phyloP scores from a whole-genome alignment of 129 eudicot species.

The Saussurea involucrata region DNA sequence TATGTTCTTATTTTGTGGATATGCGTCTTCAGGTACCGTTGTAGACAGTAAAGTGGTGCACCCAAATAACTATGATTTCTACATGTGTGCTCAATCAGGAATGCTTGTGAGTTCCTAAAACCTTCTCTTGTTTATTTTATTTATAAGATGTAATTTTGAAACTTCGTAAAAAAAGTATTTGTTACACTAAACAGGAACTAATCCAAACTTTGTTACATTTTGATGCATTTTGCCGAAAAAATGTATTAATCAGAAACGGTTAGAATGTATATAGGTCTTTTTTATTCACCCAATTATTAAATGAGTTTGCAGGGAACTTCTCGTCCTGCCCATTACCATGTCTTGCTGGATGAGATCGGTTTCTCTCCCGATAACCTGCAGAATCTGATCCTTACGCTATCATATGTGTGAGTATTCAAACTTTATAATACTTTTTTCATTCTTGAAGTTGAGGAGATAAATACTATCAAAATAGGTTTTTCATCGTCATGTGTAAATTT shows the following conservation, averaged over 20 bases:
- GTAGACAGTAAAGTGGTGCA: slow-evolving; percentile 85
- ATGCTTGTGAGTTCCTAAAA: slow-evolving; percentile 66
- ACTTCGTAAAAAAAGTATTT: neutral
- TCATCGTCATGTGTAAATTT: neutral
- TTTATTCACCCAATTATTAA: neutral
- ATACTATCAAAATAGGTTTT: neutral
- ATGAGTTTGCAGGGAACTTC: slow-evolving; percentile 67
- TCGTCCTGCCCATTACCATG: slow-evolving; percentile 93
- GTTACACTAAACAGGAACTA: neutral
- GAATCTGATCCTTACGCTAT: slow-evolving; percentile 66
- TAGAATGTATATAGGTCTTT: neutral
- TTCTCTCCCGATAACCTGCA: slow-evolving; percentile 91
- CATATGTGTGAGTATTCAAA: slow-evolving; percentile 69
- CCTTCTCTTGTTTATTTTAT: slow-evolving; percentile 7
- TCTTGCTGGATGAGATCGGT: slow-evolving; percentile 91
- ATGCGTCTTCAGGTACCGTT: slow-evolving; percentile 62
- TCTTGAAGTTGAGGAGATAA: neutral
- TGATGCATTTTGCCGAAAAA: neutral
- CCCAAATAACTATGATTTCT: slow-evolving; percentile 86
- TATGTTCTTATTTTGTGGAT: slow-evolving; percentile 4
- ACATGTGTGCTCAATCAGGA: slow-evolving; percentile 92
- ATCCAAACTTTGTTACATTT: neutral
- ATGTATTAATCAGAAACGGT: neutral
- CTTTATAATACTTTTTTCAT: neutral
- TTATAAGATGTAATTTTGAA: neutral